These are phyloP conservation scores for Luffa acutangula DNA, from an alignment of 306 rosid genomes.

Conservation along the genomic window DNA sequence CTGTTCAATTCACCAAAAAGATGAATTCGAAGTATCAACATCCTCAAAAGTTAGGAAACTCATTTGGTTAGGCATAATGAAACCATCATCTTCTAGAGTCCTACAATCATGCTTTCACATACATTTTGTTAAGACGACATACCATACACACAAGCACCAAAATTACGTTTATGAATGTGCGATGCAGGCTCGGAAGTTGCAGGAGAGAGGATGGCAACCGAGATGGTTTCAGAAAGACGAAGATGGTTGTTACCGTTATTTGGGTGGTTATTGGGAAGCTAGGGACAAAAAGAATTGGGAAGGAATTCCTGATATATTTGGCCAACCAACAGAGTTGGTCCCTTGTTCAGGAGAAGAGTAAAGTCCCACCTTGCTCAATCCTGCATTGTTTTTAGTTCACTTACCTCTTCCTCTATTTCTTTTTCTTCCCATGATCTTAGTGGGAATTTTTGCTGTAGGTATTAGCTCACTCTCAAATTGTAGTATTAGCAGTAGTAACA, in stretches of 20 bases:
- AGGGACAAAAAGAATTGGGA: constrained; percentile 70
- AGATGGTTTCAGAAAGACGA: constrained; percentile 86
- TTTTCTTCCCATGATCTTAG: constrained; percentile 14
- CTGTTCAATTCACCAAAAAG: neutral
- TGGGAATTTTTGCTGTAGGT: constrained; percentile 23
- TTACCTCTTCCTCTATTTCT: neutral
- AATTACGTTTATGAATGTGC: neutral
- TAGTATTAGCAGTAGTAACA: neutral
- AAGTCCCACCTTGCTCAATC: constrained; percentile 12
- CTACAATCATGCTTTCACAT: neutral
- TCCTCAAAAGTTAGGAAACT: neutral
- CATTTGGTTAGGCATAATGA: neutral
- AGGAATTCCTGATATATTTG: constrained; percentile 73
- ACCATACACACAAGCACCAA: neutral
- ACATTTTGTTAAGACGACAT: neutral
- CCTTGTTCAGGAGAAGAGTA: constrained; percentile 53
- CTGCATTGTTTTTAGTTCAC: constrained; percentile 3
- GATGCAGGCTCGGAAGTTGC: constrained; percentile 89
- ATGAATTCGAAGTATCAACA: neutral
- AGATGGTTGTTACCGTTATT: constrained; percentile 75
- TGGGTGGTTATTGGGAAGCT: constrained; percentile 90
- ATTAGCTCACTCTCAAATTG: neutral
- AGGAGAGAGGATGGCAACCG: constrained; percentile 97
- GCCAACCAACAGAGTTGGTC: constrained; percentile 51
- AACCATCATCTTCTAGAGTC: neutral